Evolutionary conservation across 225 moss, liverwort and hornwort species (phyloP).

Genomic region (Anthoceros angustus): DNA sequence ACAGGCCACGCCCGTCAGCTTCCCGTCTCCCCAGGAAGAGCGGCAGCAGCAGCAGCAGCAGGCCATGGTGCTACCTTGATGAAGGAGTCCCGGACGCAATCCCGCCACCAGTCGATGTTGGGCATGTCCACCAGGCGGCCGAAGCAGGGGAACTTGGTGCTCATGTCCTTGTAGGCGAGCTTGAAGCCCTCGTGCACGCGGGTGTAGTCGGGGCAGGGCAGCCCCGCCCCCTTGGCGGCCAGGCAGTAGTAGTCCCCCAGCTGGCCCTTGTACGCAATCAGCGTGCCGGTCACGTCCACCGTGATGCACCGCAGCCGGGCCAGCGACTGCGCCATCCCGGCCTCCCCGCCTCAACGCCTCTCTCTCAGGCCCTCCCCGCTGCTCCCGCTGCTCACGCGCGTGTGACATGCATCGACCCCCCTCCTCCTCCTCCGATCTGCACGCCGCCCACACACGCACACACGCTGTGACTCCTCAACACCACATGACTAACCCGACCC

Average conservation of each 20-base stretch:
- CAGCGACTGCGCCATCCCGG: neutral
- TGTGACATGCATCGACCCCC: too few relatives aligned
- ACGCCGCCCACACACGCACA: too few relatives aligned
- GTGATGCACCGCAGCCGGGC: constrained; percentile 45
- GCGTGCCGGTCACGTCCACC: constrained; percentile 87
- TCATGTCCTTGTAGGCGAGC: constrained; percentile 83
- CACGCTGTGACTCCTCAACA: too few relatives aligned
- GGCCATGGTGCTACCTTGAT: constrained; percentile 31
- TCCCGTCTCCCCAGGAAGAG: too few relatives aligned
- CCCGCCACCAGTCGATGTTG: constrained; percentile 81
- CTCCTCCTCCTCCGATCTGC: too few relatives aligned
- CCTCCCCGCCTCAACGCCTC: neutral
- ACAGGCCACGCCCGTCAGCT: neutral
- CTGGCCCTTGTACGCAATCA: constrained; percentile 74
- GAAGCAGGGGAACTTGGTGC: constrained; percentile 64
- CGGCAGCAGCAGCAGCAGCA: neutral
- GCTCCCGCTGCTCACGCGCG: too few relatives aligned
- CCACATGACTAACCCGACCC: too few relatives aligned
- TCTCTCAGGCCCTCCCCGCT: too few relatives aligned
- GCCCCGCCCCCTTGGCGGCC: constrained; percentile 74
- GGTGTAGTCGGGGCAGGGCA: constrained; percentile 88
- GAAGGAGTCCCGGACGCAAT: constrained; percentile 72
- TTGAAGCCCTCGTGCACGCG: constrained; percentile 98
- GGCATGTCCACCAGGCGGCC: constrained; percentile 46
- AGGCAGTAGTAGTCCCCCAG: constrained; percentile 95